These are phyloP conservation scores for Botrytis cinerea DNA, from an alignment of 2,329 filamentous ascomycete species.

Conservation along the genomic window DNA sequence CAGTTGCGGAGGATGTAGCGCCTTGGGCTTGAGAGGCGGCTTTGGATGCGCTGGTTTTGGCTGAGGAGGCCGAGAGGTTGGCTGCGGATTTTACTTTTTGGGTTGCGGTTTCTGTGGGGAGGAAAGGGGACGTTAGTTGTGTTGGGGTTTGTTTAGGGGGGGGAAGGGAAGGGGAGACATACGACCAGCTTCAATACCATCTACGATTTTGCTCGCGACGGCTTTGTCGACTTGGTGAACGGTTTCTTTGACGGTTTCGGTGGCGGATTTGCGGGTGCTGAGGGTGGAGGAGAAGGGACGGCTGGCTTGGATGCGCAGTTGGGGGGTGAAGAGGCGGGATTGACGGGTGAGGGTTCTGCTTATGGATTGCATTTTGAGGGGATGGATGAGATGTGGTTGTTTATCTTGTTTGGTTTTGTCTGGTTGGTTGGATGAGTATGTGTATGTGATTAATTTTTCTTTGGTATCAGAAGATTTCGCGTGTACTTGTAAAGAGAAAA, in stretches of 20 bases:
- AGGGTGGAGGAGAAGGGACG: neutral
- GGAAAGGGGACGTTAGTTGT: neutral
- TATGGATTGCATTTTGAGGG: conserved; percentile 16
- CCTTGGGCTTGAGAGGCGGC: conserved; percentile 42
- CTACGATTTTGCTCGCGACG: conserved; percentile 62
- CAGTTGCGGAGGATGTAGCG: conserved; percentile 37
- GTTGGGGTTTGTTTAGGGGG: neutral
- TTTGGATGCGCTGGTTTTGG: conserved; percentile 35
- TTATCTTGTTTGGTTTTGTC: neutral
- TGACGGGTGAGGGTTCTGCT: conserved; percentile 5
- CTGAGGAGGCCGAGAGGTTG: conserved; percentile 43
- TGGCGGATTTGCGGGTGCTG: neutral
- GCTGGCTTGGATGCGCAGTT: neutral
- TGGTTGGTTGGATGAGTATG: neutral
- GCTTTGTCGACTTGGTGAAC: conserved; percentile 60
- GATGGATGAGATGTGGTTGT: neutral
- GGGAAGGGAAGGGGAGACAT: conserved; percentile 38
- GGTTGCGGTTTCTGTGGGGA: conserved; percentile 41
- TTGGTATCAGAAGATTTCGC: neutral
- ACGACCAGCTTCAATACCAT: conserved; percentile 61
- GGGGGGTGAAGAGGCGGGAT: neutral
- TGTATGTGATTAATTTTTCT: neutral
- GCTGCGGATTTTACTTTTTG: conserved; percentile 53
- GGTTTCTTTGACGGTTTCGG: conserved; percentile 51
- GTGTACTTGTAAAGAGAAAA: too few relatives aligned